A percentile compares a stretch with the other conserved stretches of the same genome.
These are phyloP conservation scores for Alternaria sp. DNA, from an alignment of 2,329 filamentous ascomycete genomes.

Conservation along the genomic window DNA sequence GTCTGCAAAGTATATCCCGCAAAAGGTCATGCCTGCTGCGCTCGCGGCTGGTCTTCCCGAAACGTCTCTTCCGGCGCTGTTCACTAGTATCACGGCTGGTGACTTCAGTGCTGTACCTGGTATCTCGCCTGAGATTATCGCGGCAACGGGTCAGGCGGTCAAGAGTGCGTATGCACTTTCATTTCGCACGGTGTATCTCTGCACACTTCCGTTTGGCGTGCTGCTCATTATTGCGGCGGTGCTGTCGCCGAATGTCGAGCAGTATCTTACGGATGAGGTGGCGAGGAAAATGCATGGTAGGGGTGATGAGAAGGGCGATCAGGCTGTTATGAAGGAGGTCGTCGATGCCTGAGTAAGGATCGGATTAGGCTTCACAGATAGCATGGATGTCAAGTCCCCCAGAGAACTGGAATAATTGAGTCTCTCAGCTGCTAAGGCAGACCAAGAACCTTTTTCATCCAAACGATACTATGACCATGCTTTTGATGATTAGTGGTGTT, in stretches of 20 bases:
- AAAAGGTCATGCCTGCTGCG: slow-evolving; percentile 34
- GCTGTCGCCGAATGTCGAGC: slow-evolving; percentile 53
- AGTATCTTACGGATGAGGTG: slow-evolving; percentile 53
- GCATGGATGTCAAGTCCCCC: neutral
- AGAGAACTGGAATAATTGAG: neutral
- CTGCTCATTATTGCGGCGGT: slow-evolving; percentile 48
- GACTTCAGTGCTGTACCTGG: slow-evolving; percentile 34
- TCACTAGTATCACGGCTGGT: slow-evolving; percentile 29
- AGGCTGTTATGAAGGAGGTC: slow-evolving; percentile 20
- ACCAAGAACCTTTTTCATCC: neutral
- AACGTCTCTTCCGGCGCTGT: slow-evolving; percentile 27
- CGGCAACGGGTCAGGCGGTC: slow-evolving; percentile 42
- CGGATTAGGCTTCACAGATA: accelerated
- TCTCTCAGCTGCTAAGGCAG: neutral
- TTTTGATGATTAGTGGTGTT: neutral
- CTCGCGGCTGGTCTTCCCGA: slow-evolving; percentile 31
- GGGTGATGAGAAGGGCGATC: slow-evolving; percentile 14
- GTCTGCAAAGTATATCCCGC: slow-evolving; percentile 32
- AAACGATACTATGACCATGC: neutral
- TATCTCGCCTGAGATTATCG: slow-evolving; percentile 33
- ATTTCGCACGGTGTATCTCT: slow-evolving; percentile 56
- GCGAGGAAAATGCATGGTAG: slow-evolving; percentile 51
- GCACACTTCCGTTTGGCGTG: slow-evolving; percentile 46
- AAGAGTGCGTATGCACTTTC: slow-evolving; percentile 53
- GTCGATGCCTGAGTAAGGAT: slow-evolving; percentile 7